Conservation (phyloP, 78 protist genomes). For the Dictyostelium firmibasis region DNA sequence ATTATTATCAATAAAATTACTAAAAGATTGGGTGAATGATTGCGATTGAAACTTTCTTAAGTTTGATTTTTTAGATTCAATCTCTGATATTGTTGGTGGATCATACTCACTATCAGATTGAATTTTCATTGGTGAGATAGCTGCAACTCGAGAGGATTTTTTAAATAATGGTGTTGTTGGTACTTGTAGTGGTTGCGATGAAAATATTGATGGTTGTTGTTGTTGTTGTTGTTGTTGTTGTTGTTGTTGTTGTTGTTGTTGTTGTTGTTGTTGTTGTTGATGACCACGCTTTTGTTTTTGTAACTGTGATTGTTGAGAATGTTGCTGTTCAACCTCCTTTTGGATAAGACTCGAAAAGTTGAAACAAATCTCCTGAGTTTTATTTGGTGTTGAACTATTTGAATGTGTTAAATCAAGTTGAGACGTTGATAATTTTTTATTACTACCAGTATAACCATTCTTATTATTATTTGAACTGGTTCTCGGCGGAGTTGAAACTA, state of each 20-base stretch:
- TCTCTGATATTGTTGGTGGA: background rate
- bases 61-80: background rate
- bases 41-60: background rate
- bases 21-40: background rate
- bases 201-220: background rate
- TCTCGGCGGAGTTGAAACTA: background rate
- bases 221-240: background rate
- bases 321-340: background rate
- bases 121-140: constrained; percentile 12
- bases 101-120: background rate
- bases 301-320: background rate
- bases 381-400: background rate
- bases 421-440: background rate
- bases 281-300: background rate
- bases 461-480: background rate
- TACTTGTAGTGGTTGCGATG: background rate
- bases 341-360: background rate
- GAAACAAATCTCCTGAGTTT: constrained; percentile 8
- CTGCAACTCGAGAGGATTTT: background rate
- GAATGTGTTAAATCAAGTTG: background rate
- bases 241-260: background rate
- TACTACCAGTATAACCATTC: background rate
- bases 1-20: background rate
- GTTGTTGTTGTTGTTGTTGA: too few species aligned
- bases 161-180: background rate